phyloP scores from a whole-genome alignment of 1,139 yeast genomes.

The Casaregolazyma suthepensis region DNA sequence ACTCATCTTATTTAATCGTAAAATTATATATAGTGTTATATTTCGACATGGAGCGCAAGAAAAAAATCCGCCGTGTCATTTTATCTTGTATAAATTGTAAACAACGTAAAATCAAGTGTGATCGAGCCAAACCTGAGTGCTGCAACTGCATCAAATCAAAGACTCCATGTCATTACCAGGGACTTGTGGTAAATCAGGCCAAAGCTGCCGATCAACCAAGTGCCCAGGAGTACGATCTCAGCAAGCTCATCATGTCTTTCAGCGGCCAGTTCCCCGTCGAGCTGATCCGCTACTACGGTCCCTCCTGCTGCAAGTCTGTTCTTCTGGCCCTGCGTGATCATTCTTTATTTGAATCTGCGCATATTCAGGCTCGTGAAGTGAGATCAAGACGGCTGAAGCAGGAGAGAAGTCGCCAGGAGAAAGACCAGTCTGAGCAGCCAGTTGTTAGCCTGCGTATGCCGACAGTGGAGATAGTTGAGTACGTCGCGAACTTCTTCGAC shows the following conservation, averaged over 20 bases:
- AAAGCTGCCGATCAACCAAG: not conserved
- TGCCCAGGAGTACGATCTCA: not conserved
- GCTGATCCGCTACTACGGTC: not conserved
- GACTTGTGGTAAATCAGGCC: not conserved
- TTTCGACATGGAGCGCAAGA: not conserved
- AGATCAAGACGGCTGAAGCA: not conserved
- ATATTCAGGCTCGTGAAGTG: not conserved
- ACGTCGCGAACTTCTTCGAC: not conserved
- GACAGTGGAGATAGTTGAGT: not conserved
- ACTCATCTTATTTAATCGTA: no score
- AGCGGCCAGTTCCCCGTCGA: not conserved
- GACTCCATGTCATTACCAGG: not conserved
- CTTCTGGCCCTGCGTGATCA: not conserved
- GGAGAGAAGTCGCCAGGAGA: not conserved
- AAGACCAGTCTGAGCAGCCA: not conserved
- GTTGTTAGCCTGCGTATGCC: not conserved
- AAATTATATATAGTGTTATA: no score
- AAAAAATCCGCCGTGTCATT: not conserved
- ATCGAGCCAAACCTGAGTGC: not conserved
- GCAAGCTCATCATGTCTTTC: not conserved
- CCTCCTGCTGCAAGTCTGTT: not conserved
- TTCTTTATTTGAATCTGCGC: not conserved
- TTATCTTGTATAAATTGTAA: not conserved
- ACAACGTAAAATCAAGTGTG: constrained; percentile 6
- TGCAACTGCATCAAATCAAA: not conserved